Conservation (phyloP, 495 filamentous ascomycete species). For the Tetracladium setigerum region DNA sequence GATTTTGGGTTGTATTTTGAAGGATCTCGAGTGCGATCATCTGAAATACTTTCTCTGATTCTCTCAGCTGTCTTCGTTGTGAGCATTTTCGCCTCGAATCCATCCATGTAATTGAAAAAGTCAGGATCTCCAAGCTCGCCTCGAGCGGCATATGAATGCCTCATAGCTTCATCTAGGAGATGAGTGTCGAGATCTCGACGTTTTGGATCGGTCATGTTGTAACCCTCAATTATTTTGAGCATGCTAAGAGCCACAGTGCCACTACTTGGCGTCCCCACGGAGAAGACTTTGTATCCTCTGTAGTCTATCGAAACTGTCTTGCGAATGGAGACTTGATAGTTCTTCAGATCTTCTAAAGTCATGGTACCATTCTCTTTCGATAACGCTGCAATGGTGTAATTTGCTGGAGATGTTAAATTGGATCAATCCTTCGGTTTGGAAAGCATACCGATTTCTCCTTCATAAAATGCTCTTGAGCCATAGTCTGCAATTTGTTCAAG, state of each 20-base stretch:
- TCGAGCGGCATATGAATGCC: conserved; percentile 75
- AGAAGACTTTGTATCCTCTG: conserved; percentile 58
- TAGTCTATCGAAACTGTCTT: conserved; percentile 61
- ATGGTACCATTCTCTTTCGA: conserved; percentile 67
- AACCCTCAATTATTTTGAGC: conserved; percentile 73
- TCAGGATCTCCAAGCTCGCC: conserved; percentile 67
- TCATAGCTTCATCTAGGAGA: conserved; percentile 76
- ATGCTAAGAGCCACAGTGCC: conserved; percentile 65
- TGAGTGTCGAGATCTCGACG: conserved; percentile 59
- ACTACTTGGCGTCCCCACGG: conserved; percentile 62
- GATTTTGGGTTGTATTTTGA: conserved; percentile 63
- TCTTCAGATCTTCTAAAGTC: conserved; percentile 67
- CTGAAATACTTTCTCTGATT: conserved; percentile 61
- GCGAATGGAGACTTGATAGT: conserved; percentile 58
- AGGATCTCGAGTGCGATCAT: conserved; percentile 57
- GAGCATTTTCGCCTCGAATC: conserved; percentile 61
- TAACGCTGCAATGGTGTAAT: conserved; percentile 62
- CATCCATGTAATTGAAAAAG: conserved; percentile 56
- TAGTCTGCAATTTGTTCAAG: conserved; percentile 63
- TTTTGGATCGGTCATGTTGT: conserved; percentile 35
- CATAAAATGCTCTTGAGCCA: conserved; percentile 71
- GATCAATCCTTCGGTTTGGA: not conserved
- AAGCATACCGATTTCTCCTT: conserved; percentile 38
- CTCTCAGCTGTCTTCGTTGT: conserved; percentile 43
- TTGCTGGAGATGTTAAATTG: conserved; percentile 38